A percentile compares a stretch with the other conserved stretches of the same genome.
Evolutionary conservation across 768 basidiomycete species (phyloP).

Genomic region (Cyathus striatus): DNA sequence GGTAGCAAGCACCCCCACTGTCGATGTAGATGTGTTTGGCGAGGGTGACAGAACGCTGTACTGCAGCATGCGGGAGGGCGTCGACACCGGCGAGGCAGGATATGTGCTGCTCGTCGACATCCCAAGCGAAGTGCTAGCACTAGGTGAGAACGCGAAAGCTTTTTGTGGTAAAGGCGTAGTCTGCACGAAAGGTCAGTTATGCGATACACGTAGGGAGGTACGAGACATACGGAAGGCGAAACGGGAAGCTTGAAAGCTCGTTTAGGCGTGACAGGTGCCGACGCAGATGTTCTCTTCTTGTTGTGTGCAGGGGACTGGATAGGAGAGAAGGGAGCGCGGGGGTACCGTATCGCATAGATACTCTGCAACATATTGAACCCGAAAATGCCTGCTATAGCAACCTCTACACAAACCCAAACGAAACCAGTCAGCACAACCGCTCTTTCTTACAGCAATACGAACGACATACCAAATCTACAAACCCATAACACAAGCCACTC

Average conservation of each 20-base stretch:
- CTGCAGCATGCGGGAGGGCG: slow-evolving; percentile 31
- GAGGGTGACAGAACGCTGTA: slow-evolving; percentile 24
- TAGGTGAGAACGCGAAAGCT: slow-evolving; percentile 33
- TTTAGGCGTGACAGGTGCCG: slow-evolving; percentile 30
- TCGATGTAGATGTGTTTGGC: slow-evolving; percentile 24
- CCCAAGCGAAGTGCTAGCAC: slow-evolving; percentile 15
- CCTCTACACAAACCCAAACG: slow-evolving; percentile 29
- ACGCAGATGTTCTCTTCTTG: slow-evolving; percentile 16
- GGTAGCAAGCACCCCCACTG: slow-evolving; percentile 24
- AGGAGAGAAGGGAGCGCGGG: slow-evolving; percentile 29
- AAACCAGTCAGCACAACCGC: too few species aligned
- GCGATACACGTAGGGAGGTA: not conserved
- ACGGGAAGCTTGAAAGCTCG: slow-evolving; percentile 31
- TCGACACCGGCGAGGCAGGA: slow-evolving; percentile 33
- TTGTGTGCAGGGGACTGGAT: slow-evolving; percentile 24
- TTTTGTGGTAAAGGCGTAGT: slow-evolving; percentile 38
- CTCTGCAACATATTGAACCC: slow-evolving; percentile 36
- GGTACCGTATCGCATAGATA: slow-evolving; percentile 36
- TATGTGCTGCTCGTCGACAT: slow-evolving; percentile 18
- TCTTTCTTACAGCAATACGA: not conserved
- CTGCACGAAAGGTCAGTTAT: slow-evolving; percentile 11
- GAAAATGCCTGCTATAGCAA: slow-evolving; percentile 23
- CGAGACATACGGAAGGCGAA: slow-evolving; percentile 32
- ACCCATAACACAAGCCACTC: slow-evolving; percentile 34
- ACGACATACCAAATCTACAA: slow-evolving; percentile 30